Percentiles rank a stretch among this genome's conserved stretches.
phyloP scores from a whole-genome alignment of 345 rosid species.

The Orychophragmus violaceus region DNA sequence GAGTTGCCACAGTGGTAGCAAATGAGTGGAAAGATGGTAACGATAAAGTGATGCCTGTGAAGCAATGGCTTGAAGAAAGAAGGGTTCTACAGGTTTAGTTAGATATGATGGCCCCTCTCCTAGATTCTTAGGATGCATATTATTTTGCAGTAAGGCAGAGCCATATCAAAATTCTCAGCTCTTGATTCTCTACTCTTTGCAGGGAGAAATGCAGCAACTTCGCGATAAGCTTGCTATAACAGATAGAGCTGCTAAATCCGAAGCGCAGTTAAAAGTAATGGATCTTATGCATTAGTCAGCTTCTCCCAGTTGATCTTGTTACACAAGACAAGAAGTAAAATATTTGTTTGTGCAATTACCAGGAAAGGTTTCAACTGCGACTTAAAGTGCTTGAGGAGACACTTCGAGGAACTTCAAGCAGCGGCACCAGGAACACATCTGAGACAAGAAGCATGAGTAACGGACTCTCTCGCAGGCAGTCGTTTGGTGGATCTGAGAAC shows the following conservation, averaged over 20 bases:
- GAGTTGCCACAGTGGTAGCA: constrained; percentile 97
- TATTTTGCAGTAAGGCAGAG: not conserved
- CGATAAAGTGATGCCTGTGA: constrained; percentile 99
- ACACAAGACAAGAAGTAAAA: not conserved
- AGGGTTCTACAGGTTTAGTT: constrained; percentile 83
- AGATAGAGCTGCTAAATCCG: constrained; percentile 93
- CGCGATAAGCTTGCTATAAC: constrained; percentile 85
- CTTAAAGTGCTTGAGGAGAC: constrained; percentile 94
- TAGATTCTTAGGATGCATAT: not conserved
- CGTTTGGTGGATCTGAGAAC: constrained; percentile 90
- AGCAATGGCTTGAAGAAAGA: constrained; percentile 99
- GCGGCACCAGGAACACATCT: constrained; percentile 39
- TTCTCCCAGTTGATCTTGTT: not conserved
- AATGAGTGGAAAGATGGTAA: constrained; percentile 99
- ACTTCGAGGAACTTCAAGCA: constrained; percentile 72
- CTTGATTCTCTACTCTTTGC: constrained; percentile 8
- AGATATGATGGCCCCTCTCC: constrained; percentile 16
- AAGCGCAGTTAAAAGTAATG: constrained; percentile 86
- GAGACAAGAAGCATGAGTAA: constrained; percentile 80
- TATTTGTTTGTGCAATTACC: constrained; percentile 15
- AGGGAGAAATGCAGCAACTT: constrained; percentile 99
- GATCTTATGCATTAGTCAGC: not conserved
- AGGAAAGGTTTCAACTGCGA: constrained; percentile 92
- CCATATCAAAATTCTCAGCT: constrained; percentile 6
- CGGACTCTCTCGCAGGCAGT: constrained; percentile 93